Percentiles rank a stretch among this genome's conserved stretches.
These are phyloP conservation scores for Penicillium sp. DNA, from an alignment of 2,329 filamentous ascomycete species.

Conservation along the genomic window DNA sequence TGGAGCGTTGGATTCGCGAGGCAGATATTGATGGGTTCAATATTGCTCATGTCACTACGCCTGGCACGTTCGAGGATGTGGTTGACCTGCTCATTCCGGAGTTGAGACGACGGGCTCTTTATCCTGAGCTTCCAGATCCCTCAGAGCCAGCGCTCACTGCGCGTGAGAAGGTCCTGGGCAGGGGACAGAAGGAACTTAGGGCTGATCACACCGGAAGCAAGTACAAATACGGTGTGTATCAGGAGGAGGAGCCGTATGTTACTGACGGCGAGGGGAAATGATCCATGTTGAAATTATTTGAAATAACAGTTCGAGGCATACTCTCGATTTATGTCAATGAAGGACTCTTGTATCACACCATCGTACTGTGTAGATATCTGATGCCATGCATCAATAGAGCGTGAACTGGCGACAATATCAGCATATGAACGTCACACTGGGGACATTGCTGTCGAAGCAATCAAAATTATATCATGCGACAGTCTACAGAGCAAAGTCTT, in stretches of 20 bases:
- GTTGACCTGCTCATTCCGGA: constrained; percentile 51
- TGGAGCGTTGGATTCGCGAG: constrained; percentile 47
- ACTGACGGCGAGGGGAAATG: constrained; percentile 5
- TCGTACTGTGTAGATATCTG: no score
- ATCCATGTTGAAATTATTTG: neutral
- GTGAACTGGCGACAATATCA: no score
- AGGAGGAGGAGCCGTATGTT: constrained; percentile 48
- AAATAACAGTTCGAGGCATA: neutral
- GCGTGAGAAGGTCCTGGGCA: constrained; percentile 60
- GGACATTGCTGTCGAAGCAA: no score
- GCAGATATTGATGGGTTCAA: constrained; percentile 45
- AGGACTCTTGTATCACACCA: neutral
- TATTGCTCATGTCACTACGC: constrained; percentile 49
- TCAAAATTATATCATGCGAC: no score
- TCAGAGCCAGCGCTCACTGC: constrained; percentile 43
- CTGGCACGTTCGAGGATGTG: constrained; percentile 52
- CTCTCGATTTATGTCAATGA: neutral
- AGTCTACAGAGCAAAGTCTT: no score
- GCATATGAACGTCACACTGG: no score
- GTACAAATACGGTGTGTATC: constrained; percentile 62
- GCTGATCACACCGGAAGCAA: constrained; percentile 56
- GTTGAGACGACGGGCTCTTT: constrained; percentile 42
- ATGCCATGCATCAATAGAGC: no score
- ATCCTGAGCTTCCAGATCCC: constrained; percentile 35
- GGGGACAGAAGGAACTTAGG: constrained; percentile 55